These are phyloP conservation scores for Mortierella sp. DNA, from an alignment of 371 early-diverging fungal genomes.

Conservation along the genomic window DNA sequence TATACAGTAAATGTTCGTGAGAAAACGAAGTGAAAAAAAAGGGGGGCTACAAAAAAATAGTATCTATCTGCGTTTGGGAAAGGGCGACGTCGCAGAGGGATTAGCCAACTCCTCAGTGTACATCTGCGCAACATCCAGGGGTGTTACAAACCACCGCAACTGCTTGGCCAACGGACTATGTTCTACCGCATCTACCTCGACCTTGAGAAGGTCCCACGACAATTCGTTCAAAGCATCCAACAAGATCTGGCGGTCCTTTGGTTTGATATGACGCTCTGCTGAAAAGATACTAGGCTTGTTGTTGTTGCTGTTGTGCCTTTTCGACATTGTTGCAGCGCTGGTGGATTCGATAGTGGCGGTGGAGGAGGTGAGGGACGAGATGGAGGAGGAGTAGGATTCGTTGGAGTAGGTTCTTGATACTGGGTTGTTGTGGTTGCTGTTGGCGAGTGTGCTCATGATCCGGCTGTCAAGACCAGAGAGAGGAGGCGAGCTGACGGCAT, in stretches of 20 bases:
- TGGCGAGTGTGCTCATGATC: background rate
- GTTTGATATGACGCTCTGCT: background rate
- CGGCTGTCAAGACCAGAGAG: background rate
- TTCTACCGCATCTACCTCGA: conserved; percentile 28
- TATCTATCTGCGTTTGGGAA: conserved; percentile 12
- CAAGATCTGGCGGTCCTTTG: conserved; percentile 23
- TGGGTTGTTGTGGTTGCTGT: background rate
- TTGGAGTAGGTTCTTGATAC: background rate
- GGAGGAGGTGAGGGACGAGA: background rate
- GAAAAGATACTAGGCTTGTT: conserved; percentile 13
- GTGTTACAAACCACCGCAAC: conserved; percentile 42
- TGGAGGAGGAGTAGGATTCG: background rate
- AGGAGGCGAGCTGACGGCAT: background rate
- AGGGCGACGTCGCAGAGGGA: conserved; percentile 15
- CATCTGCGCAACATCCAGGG: conserved; percentile 30
- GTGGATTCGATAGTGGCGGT: background rate
- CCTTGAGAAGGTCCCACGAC: conserved; percentile 5
- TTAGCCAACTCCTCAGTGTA: conserved; percentile 15
- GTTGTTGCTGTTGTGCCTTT: background rate
- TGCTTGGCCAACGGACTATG: conserved; percentile 38
- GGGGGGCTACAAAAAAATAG: too few species aligned
- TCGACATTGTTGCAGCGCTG: background rate
- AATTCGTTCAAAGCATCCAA: conserved; percentile 35
- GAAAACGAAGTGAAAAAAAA: too few species aligned
- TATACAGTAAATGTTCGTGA: too few species aligned